A percentile compares a stretch with the other conserved stretches of the same genome.
Evolutionary conservation across 75 land plant genomes (phyloP).

Genomic region (Chamaecyparis obtusa): DNA sequence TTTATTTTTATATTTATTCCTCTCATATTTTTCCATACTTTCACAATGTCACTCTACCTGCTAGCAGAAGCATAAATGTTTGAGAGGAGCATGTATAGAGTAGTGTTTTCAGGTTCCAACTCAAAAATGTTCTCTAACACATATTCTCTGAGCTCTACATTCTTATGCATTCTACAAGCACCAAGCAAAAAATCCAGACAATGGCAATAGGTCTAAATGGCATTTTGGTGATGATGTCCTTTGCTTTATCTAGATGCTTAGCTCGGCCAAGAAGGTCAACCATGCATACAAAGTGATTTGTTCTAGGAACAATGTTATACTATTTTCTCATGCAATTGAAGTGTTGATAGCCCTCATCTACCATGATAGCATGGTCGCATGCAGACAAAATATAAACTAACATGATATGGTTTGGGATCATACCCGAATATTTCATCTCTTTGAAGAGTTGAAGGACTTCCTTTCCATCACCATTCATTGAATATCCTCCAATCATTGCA

Average conservation of each 20-base stretch:
- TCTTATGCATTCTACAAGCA: constrained; percentile 18
- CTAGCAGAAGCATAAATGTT: constrained; percentile 18
- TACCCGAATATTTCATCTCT: constrained; percentile 8
- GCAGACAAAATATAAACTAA: constrained; percentile 16
- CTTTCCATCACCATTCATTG: constrained; percentile 11
- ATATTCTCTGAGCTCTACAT: neutral
- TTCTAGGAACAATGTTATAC: constrained; percentile 12
- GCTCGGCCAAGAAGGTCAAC: constrained; percentile 23
- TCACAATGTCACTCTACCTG: constrained; percentile 15
- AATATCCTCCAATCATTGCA: constrained; percentile 17
- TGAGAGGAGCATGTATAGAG: constrained; percentile 15
- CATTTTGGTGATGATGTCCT: constrained; percentile 15
- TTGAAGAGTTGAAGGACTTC: constrained; percentile 12
- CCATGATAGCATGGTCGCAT: constrained; percentile 20
- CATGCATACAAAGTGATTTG: constrained; percentile 17
- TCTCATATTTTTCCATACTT: constrained; percentile 15
- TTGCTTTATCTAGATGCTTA: constrained; percentile 10
- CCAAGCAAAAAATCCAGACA: constrained; percentile 17
- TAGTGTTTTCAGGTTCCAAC: constrained; percentile 7
- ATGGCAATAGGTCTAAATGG: constrained; percentile 20
- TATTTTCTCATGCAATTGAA: constrained; percentile 13
- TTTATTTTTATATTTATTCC: constrained; percentile 18
- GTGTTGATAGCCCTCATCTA: constrained; percentile 11
- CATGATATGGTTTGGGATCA: constrained; percentile 10
- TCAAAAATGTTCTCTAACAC: neutral